Base-by-base conservation (phyloP, 257 asterid genomes). In the Fraxinus excelsior region DNA sequence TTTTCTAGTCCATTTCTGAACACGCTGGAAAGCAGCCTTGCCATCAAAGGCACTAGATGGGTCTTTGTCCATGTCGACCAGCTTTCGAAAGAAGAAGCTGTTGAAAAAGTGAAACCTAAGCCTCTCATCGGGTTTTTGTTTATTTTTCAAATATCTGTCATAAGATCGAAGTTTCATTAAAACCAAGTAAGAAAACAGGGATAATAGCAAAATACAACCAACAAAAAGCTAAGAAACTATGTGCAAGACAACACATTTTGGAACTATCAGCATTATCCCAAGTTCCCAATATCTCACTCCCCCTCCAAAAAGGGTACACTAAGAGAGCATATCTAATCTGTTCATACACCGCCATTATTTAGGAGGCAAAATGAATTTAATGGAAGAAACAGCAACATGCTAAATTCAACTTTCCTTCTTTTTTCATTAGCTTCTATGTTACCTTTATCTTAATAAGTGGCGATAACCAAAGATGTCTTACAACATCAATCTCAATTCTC, bases 1-100 rank as follows among this genome's bases (percentile, higher is more conserved):
- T 87, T 91, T 95, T 86, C 97, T 93, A 66, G 99, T 95, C 99
- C 99, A 95, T 84, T 93, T 94, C 80, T 95, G 97, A 81, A 94
- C 99, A 78, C 97, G 97, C 74, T 84, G 88, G 84, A 94, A 94
- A 80, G 97, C 95, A 77, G 97, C 92, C 77, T 84, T 90, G 78
- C 97, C 97, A 73, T 93, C 98, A 80, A 89, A 87, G 77, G 94
- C 90, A 82, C 91, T 90, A 70, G 95, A 85, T 72, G 99, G 97
- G 86, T 95, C 94, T 84, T 90, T 95, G 80, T 91, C 98, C 94
- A 93, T 81, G 87, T 95, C 96, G 60, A 96, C 96, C 88, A 93
- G 91, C 84, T 93, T 93, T 67, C 98, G 93, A 76, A 91, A 95
- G 87, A 95, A 95, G 90, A 95, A 93, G 85, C 98, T 85, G 81